phyloP scores from a whole-genome alignment of 164 flowering plant species.

The Akebia trifoliata region DNA sequence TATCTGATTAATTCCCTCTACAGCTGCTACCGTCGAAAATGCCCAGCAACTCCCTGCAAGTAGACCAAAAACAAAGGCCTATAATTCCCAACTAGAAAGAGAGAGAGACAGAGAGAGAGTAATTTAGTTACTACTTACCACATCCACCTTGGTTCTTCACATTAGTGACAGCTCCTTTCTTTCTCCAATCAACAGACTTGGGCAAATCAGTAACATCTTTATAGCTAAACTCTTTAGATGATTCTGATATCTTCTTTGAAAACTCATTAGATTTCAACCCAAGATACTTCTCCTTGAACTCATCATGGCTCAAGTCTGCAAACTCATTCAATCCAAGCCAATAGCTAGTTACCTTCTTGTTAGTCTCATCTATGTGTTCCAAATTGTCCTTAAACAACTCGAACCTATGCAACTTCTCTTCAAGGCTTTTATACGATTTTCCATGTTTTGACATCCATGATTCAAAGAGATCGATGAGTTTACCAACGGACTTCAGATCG shows the following conservation, averaged over 20 bases:
- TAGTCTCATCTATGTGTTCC: constrained; percentile 66
- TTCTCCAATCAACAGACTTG: constrained; percentile 80
- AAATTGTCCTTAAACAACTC: constrained; percentile 76
- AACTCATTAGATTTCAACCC: constrained; percentile 46
- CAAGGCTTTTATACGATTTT: constrained; percentile 46
- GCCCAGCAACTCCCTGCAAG: constrained; percentile 98
- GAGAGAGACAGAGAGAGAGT: too few species aligned
- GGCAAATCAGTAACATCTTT: constrained; percentile 62
- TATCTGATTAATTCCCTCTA: constrained; percentile 82
- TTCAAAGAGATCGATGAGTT: constrained; percentile 60
- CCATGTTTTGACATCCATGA: constrained; percentile 59
- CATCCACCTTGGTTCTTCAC: constrained; percentile 83
- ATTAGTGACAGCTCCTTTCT: constrained; percentile 72
- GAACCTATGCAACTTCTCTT: constrained; percentile 64
- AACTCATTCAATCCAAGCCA: constrained; percentile 86
- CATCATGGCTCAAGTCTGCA: constrained; percentile 73
- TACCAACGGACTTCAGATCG: constrained; percentile 45
- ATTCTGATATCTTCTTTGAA: constrained; percentile 19
- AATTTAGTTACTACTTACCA: constrained; percentile 39
- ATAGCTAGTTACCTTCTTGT: constrained; percentile 49
- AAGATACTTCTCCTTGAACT: constrained; percentile 56
- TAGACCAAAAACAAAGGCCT: too few species aligned
- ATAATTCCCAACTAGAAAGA: too few species aligned
- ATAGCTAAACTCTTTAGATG: too few species aligned
- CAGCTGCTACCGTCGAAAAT: constrained; percentile 82